Base-by-base conservation (phyloP, 108 stramenopile genomes). In the Seminavis robusta region DNA sequence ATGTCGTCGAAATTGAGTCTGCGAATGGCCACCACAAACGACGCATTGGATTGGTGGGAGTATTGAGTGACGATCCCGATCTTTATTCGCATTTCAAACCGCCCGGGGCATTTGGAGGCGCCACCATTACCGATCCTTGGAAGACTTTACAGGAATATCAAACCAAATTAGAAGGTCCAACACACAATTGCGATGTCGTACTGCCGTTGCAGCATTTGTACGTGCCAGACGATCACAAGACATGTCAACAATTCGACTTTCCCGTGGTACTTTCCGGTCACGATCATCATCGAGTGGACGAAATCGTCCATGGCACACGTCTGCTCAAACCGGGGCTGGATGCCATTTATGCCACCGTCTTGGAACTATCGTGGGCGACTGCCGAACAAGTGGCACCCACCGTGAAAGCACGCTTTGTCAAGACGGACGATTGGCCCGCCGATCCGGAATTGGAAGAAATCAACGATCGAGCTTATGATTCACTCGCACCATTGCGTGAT, bases 251-350 rank as follows among this genome's bases (percentile, higher is more conserved):
- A 25, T 79, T 79, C 26, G 71, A 79, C 42, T 79, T 79, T 41
- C 77, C 77, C 25, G 59, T 79, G 27, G 39, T 79, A 20, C 44
- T 79, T 19, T 59, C 56, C 17, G 77, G 77, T 20, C 77, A 79
- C 43, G 77, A 79, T 47, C 77, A 79, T 40, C 77, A 79, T 43
- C 51, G 49, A 4, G 72, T 73, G 34, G 77, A 79, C 29, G 77
- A 73, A 32, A 58, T 74, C 19, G 68, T 79, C 15, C 58, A 64
- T 16, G 72, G 72, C 0, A 79, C 77, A 11, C 54, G 72, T 11
- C 59, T 79, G 8, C 23, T 79, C 31, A 73, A 79, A 33, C 72
- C 77, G 23, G 77, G 72, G 6, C 55, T 60, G 66, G 68, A 72
- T 52, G 71, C 59, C 15, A 54, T 59, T 16, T 61, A 65, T 53